Evolutionary conservation across 495 filamentous ascomycete genomes (phyloP).

Genomic region (Astrothelium subdiscretum): DNA sequence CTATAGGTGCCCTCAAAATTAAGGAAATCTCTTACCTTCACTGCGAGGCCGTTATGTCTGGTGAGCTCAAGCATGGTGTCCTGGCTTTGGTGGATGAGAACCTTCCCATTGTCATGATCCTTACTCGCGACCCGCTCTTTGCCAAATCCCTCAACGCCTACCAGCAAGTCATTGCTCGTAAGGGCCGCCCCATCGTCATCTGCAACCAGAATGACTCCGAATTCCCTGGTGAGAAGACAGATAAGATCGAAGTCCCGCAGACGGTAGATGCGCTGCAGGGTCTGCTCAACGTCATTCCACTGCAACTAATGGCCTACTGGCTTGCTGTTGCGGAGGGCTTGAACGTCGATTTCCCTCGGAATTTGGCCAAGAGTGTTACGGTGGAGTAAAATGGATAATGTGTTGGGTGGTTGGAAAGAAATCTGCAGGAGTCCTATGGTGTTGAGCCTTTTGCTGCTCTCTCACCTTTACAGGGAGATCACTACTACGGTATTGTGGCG

Average conservation of each 20-base stretch:
- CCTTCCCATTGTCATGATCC: slow-evolving; percentile 98
- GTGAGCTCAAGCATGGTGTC: slow-evolving; percentile 96
- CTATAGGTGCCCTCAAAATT: slow-evolving; percentile 77
- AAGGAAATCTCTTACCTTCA: slow-evolving; percentile 99
- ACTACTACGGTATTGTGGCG: no score
- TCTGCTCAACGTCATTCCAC: slow-evolving; percentile 90
- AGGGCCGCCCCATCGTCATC: slow-evolving; percentile 92
- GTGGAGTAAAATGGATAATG: slow-evolving; percentile 57
- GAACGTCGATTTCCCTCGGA: slow-evolving; percentile 95
- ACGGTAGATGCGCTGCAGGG: slow-evolving; percentile 94
- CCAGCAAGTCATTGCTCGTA: slow-evolving; percentile 93
- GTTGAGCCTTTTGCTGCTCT: not conserved
- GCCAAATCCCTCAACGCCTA: slow-evolving; percentile 96
- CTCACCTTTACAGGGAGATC: no score
- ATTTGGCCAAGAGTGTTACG: slow-evolving; percentile 96
- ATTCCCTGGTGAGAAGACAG: slow-evolving; percentile 73
- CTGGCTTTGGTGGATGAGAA: slow-evolving; percentile 95
- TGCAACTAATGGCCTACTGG: slow-evolving; percentile 98
- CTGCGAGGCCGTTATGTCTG: slow-evolving; percentile 99
- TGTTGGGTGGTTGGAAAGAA: not conserved
- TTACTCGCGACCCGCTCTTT: slow-evolving; percentile 91
- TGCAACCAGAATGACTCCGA: slow-evolving; percentile 86
- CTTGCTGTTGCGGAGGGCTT: slow-evolving; percentile 89
- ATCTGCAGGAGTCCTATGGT: not conserved
- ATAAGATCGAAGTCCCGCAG: slow-evolving; percentile 94